Percentiles rank a stretch among this genome's conserved stretches.
Conservation (phyloP, 1,139 yeast species). For the Yamadazyma kanchanaburiensis region DNA sequence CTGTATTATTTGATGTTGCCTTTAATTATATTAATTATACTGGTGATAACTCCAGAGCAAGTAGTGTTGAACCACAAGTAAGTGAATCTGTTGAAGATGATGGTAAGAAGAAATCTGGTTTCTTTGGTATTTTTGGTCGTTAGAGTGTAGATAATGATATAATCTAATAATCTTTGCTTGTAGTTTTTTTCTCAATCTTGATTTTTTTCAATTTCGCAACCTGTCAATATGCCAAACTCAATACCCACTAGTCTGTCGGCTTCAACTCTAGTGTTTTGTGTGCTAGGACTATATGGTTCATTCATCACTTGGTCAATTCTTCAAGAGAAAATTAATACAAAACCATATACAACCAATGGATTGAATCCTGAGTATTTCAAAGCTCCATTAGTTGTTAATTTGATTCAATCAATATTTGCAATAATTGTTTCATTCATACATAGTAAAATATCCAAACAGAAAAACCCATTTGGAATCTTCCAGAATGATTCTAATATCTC, state of each 20-base stretch:
- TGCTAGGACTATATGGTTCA: conserved; percentile 75
- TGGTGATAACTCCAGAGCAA: conserved; percentile 10
- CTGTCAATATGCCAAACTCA: no score
- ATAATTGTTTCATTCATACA: conserved; percentile 64
- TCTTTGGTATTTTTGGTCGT: conserved; percentile 45
- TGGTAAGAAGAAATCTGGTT: conserved; percentile 32
- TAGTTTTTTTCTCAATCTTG: no score
- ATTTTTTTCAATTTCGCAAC: no score
- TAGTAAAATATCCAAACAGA: conserved; percentile 32
- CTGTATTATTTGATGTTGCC: conserved; percentile 87
- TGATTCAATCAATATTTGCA: conserved; percentile 73
- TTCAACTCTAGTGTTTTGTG: conserved; percentile 49
- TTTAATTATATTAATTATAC: conserved; percentile 68
- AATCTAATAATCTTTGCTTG: no score
- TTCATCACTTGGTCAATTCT: conserved; percentile 89
- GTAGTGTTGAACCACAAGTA: conserved; percentile 7
- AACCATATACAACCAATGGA: conserved; percentile 55
- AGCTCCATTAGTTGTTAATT: conserved; percentile 73
- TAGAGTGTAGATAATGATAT: no score
- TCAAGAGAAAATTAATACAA: conserved; percentile 84
- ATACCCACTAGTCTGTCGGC: no score
- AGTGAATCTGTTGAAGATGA: conserved; percentile 6
- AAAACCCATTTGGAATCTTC: conserved; percentile 29
- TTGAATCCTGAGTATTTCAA: conserved; percentile 46
- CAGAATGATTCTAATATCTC: conserved; percentile 20